phyloP scores from a whole-genome alignment of 2,329 filamentous ascomycete genomes.

The Hypocrella siamensis region DNA sequence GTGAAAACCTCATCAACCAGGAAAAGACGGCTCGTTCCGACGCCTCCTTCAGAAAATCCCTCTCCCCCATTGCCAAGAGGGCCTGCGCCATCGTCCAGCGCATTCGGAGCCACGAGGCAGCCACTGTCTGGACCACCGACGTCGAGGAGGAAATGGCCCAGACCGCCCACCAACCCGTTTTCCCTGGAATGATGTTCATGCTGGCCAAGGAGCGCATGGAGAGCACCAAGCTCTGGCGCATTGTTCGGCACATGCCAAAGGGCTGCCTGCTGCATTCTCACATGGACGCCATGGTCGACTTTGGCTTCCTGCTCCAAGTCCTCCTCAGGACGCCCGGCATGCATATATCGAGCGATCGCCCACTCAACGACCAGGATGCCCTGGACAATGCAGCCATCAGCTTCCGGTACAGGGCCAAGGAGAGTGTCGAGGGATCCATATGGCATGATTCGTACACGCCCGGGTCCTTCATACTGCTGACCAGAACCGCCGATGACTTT shows the following conservation, averaged over 20 bases:
- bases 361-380: slow-evolving; percentile 37
- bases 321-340: slow-evolving; percentile 60
- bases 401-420: slow-evolving; percentile 43
- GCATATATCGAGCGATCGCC: slow-evolving; percentile 46
- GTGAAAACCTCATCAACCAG: slow-evolving; percentile 59
- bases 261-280: slow-evolving; percentile 77
- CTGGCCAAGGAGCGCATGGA: slow-evolving; percentile 79
- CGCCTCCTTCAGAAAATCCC: slow-evolving; percentile 48
- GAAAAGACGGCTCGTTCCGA: slow-evolving; percentile 75
- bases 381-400: slow-evolving; percentile 38
- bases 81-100: slow-evolving; percentile 67
- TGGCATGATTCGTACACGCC: slow-evolving; percentile 52
- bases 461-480: slow-evolving; percentile 40
- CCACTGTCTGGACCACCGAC: slow-evolving; percentile 59
- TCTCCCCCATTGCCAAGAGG: slow-evolving; percentile 64
- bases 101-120: slow-evolving; percentile 64
- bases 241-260: slow-evolving; percentile 78
- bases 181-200: slow-evolving; percentile 88
- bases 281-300: slow-evolving; percentile 80
- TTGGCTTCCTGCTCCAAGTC: slow-evolving; percentile 61
- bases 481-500: slow-evolving; percentile 55
- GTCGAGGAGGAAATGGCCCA: slow-evolving; percentile 56
- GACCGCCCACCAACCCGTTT: slow-evolving; percentile 46
- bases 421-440: slow-evolving; percentile 32
- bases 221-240: slow-evolving; percentile 68